Conservation (phyloP, 2,329 filamentous ascomycete genomes). For the Cladosporium cucumerinum region DNA sequence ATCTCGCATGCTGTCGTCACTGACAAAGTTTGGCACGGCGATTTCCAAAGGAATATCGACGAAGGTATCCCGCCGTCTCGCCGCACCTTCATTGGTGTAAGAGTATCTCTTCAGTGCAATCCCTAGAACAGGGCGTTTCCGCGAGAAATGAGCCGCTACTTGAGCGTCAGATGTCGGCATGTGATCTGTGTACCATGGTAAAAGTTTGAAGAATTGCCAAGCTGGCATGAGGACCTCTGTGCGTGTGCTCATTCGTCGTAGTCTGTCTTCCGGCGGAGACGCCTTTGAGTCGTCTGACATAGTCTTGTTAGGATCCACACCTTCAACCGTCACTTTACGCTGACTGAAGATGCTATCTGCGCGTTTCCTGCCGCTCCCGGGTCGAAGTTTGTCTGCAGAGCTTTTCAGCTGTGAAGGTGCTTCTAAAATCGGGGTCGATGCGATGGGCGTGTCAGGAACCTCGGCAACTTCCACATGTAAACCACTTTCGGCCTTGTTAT, state of each 20-base stretch:
- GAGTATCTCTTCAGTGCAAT: conserved; percentile 91
- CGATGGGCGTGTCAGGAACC: conserved; percentile 34
- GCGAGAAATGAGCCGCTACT: conserved; percentile 82
- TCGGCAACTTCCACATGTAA: conserved; percentile 22
- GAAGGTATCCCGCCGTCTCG: conserved; percentile 71
- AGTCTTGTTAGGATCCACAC: conserved; percentile 42
- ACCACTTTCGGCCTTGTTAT: conserved; percentile 28
- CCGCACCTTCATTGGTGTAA: conserved; percentile 65
- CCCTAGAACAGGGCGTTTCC: conserved; percentile 78
- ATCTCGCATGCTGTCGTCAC: conserved; percentile 67
- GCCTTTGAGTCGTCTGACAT: neutral
- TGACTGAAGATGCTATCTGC: conserved; percentile 51
- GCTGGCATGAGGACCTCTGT: conserved; percentile 94
- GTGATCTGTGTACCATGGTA: conserved; percentile 83
- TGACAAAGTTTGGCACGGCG: conserved; percentile 81
- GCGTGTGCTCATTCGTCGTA: conserved; percentile 34
- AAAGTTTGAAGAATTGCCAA: conserved; percentile 94
- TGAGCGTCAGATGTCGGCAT: conserved; percentile 66
- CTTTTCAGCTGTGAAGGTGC: conserved; percentile 26
- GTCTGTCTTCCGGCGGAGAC: conserved; percentile 29
- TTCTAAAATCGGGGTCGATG: conserved; percentile 24
- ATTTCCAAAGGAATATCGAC: conserved; percentile 90
- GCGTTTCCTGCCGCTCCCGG: conserved; percentile 38
- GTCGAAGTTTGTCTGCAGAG: conserved; percentile 33
- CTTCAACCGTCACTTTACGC: conserved; percentile 35